Evolutionary conservation across 805 yeast species (phyloP), one percentile per base, ranked within the genome.

Genomic region (Sungouiella blattae): DNA sequence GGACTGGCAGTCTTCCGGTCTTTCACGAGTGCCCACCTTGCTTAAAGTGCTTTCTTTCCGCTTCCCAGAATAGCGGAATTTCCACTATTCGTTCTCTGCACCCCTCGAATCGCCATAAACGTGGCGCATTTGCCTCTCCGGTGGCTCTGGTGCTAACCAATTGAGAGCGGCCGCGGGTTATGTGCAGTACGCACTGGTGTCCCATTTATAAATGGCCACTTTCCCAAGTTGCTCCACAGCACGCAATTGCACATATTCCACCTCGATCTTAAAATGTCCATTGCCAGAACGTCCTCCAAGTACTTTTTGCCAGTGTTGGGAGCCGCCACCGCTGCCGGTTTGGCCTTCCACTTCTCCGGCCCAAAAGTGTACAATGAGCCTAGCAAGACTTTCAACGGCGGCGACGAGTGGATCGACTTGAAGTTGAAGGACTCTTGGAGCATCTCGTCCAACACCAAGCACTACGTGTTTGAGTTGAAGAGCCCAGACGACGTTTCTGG

Each of bases 401-500:
- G 77, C 37, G 78, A 73, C 49, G 70, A 77, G 49, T 84, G 89
- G 89, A 57, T 82, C 40, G 88, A 83, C 60, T 70, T 85, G 55
- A 80, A 80, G 54, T 60, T 75, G 41, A 61, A 69, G 50, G 64
- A 68, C 34, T 53, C 68, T 33, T 64, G 63, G 47, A 71, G 76
- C 17, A 56, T 81, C 26, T 75, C 86, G 12, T 58, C 68, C 20
- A 81, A 83, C 62, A 73, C 91, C 53, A 83, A 78, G 62, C 73
- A 76, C 50, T 74, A 84, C 54, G 71, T 77, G 16, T 87, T 89
- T 51, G 80, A 77, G 42, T 75, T 88, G 47, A 84, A 85, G 24
- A 59, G 72, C 35, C 58, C 72, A 16, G 89, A 83, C 53, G 76
- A 80, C 41, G 78, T 70, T 13, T 72, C 87, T 20, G 98, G 98